Evolutionary conservation across 2,329 filamentous ascomycete genomes (phyloP).

Genomic region (Penicillium sp.): DNA sequence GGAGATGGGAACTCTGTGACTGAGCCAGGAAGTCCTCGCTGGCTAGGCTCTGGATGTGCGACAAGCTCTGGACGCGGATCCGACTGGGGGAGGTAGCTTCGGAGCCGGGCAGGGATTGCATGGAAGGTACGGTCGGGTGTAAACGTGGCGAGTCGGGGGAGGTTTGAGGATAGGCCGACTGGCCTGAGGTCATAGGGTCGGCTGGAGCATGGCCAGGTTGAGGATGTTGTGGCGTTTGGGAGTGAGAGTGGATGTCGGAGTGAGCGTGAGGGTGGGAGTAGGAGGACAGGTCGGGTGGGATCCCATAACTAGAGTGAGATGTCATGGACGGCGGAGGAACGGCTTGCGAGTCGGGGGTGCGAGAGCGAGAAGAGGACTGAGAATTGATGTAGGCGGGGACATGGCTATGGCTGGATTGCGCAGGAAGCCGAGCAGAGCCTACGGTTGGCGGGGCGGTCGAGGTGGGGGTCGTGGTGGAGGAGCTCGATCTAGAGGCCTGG

Average conservation of each 20-base stretch:
- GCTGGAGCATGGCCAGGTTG: slow-evolving; percentile 29
- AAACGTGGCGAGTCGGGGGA: slow-evolving; percentile 52
- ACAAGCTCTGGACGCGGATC: slow-evolving; percentile 84
- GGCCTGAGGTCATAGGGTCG: slow-evolving; percentile 31
- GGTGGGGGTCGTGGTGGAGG: slow-evolving; percentile 40
- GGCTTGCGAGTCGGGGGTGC: slow-evolving; percentile 24
- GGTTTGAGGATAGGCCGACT: slow-evolving; percentile 34
- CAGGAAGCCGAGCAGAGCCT: slow-evolving; percentile 37
- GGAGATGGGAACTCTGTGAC: slow-evolving; percentile 51
- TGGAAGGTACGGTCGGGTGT: slow-evolving; percentile 50
- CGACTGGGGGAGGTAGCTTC: slow-evolving; percentile 56
- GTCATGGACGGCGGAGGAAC: slow-evolving; percentile 53
- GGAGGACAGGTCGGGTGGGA: slow-evolving; percentile 20
- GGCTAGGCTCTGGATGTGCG: slow-evolving; percentile 88
- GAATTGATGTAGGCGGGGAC: slow-evolving; percentile 42
- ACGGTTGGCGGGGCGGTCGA: slow-evolving; percentile 43
- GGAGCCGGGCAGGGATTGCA: slow-evolving; percentile 48
- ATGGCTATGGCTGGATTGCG: slow-evolving; percentile 32
- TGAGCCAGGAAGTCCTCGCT: slow-evolving; percentile 71
- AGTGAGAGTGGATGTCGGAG: slow-evolving; percentile 15
- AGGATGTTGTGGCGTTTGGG: slow-evolving; percentile 25
- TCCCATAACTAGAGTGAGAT: slow-evolving; percentile 43
- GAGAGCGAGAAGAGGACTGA: slow-evolving; percentile 31
- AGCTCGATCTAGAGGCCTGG: slow-evolving; percentile 37
- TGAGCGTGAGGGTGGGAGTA: slow-evolving; percentile 12